Percentiles rank a stretch among this genome's conserved stretches.
These are phyloP conservation scores for Viridothelium virens DNA, from an alignment of 495 filamentous ascomycete species.

Conservation along the genomic window DNA sequence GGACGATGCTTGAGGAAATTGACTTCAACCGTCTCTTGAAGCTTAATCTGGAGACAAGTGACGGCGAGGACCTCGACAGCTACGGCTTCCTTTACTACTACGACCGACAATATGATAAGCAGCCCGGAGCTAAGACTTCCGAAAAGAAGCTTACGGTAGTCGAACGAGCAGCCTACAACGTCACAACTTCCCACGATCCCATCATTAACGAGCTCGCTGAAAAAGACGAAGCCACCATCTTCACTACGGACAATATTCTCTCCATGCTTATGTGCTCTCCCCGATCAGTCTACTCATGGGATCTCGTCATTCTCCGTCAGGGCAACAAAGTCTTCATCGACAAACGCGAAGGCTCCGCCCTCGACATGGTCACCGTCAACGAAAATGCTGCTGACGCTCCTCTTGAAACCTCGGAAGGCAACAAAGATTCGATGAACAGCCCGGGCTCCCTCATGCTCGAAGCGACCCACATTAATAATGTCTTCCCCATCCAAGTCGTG, in stretches of 20 bases:
- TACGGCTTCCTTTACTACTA: conserved; percentile 99
- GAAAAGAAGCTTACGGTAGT: conserved; percentile 80
- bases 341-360: conserved; percentile 84
- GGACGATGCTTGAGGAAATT: conserved; percentile 94
- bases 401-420: conserved; percentile 79
- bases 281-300: conserved; percentile 93
- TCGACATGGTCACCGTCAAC: conserved; percentile 98
- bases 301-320: conserved; percentile 82
- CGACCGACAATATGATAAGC: conserved; percentile 88
- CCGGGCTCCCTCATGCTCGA: conserved; percentile 85
- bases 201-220: conserved; percentile 95
- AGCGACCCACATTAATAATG: conserved; percentile 99
- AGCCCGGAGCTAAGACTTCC: conserved; percentile 67
- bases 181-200: conserved; percentile 90
- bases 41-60: conserved; percentile 86
- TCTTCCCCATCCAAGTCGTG: conserved; percentile 92
- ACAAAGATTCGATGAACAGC: conserved; percentile 90
- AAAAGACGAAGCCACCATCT: conserved; percentile 93
- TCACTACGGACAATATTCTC: conserved; percentile 91
- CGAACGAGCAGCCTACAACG: conserved; percentile 93
- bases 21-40: conserved; percentile 92
- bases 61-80: conserved; percentile 87
- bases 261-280: conserved; percentile 99
- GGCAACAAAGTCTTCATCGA: conserved; percentile 96
- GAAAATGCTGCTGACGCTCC: conserved; percentile 98